A percentile compares a stretch with the other conserved stretches of the same genome.
phyloP scores from a whole-genome alignment of 495 filamentous ascomycete species.

The Recurvomyces mirabilis region DNA sequence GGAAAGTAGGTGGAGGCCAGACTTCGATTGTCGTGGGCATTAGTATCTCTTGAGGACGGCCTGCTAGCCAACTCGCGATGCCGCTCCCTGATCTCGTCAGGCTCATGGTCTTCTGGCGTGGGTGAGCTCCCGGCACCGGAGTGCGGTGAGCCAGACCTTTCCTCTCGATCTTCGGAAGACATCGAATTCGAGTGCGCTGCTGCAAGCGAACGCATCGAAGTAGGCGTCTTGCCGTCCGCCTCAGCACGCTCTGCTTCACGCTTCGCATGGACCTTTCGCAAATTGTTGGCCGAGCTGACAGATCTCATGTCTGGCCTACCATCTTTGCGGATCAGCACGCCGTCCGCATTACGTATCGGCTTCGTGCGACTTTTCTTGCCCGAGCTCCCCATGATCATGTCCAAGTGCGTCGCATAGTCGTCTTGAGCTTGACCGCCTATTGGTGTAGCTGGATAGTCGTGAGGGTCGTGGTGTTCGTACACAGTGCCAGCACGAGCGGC shows the following conservation, averaged over 20 bases:
- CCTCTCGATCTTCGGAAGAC: slow-evolving; percentile 6
- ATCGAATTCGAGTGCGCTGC: slow-evolving; percentile 5
- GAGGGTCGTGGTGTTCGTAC: too few species aligned
- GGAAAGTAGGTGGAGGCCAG: too few species aligned
- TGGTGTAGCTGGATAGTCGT: slow-evolving; percentile 6
- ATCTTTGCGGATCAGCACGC: slow-evolving; percentile 35
- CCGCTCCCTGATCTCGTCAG: slow-evolving; percentile 6
- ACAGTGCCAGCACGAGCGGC: too few species aligned
- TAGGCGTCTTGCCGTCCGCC: slow-evolving; percentile 13
- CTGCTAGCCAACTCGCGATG: slow-evolving; percentile 16
- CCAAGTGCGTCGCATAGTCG: neutral
- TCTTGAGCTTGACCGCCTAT: slow-evolving; percentile 1
- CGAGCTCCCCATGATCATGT: neutral
- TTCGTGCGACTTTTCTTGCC: slow-evolving; percentile 32
- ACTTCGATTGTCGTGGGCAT: neutral
- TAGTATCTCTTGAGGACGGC: neutral
- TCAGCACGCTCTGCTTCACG: slow-evolving; percentile 25
- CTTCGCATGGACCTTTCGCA: slow-evolving; percentile 33
- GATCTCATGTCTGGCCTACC: slow-evolving; percentile 34
- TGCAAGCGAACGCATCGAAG: slow-evolving; percentile 15
- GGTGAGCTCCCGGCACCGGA: neutral
- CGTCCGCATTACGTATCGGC: slow-evolving; percentile 33
- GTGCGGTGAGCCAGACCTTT: slow-evolving; percentile 1
- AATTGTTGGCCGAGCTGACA: slow-evolving; percentile 30
- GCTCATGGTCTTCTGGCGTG: slow-evolving; percentile 1